Conservation (phyloP, 805 yeast species). For the Jamesozyma lodderae region DNA sequence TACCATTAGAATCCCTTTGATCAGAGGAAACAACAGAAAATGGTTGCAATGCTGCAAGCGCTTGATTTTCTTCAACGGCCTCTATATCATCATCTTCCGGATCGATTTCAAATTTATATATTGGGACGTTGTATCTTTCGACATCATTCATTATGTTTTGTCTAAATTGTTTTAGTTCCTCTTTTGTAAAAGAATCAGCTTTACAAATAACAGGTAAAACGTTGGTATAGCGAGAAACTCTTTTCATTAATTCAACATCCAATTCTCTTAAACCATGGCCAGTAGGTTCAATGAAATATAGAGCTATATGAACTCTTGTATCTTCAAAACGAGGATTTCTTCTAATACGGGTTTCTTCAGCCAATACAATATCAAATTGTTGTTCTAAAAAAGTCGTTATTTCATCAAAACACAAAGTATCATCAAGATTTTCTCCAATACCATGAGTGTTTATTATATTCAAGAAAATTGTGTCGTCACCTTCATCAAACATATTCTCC, state of each 20-base stretch:
- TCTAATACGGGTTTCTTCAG: conserved; percentile 78
- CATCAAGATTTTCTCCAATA: conserved; percentile 70
- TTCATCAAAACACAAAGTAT: conserved; percentile 56
- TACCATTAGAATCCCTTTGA: conserved; percentile 45
- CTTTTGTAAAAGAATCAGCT: conserved; percentile 61
- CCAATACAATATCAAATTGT: conserved; percentile 68
- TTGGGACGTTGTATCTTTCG: conserved; percentile 60
- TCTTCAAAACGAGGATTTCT: conserved; percentile 80
- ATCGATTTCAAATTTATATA: conserved; percentile 62
- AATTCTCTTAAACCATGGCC: conserved; percentile 75
- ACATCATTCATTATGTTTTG: conserved; percentile 52
- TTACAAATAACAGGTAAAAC: conserved; percentile 62
- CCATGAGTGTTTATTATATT: conserved; percentile 68
- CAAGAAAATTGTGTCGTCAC: conserved; percentile 39
- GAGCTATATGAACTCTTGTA: conserved; percentile 63
- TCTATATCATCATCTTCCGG: conserved; percentile 67
- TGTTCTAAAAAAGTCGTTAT: conserved; percentile 60
- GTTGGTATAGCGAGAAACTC: conserved; percentile 61
- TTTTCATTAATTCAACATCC: conserved; percentile 65
- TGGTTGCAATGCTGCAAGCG: conserved; percentile 57
- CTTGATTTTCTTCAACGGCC: conserved; percentile 58
- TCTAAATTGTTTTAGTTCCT: conserved; percentile 53
- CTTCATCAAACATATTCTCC: conserved; percentile 7
- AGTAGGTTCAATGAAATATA: conserved; percentile 64
- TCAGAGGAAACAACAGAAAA: conserved; percentile 67